phyloP scores from a whole-genome alignment of 495 filamentous ascomycete species.

The Lichina pygmaea region DNA sequence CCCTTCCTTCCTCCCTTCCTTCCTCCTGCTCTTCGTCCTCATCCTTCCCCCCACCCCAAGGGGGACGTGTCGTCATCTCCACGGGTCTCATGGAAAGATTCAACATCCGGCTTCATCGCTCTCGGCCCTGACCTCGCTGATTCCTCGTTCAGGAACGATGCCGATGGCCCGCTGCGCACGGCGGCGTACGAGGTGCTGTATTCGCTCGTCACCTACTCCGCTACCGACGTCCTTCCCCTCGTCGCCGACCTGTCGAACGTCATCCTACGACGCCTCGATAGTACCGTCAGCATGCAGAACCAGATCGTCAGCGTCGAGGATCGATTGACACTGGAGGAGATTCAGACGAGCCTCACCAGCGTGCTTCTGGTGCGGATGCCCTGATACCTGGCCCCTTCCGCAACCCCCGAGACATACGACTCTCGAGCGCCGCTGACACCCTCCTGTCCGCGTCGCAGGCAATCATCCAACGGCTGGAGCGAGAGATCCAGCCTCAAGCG shows the following conservation, averaged over 20 bases:
- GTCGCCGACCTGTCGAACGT: slow-evolving; percentile 62
- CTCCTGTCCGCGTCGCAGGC: slow-evolving; percentile 14
- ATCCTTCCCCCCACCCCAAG: not conserved
- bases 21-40: too few relatives aligned
- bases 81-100: too few relatives aligned
- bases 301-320: slow-evolving; percentile 96
- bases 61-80: not conserved
- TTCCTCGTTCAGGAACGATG: slow-evolving; percentile 24
- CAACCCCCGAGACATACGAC: not conserved
- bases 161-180: slow-evolving; percentile 83
- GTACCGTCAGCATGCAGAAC: slow-evolving; percentile 68
- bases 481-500: slow-evolving; percentile 69
- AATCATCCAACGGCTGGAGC: slow-evolving; percentile 76
- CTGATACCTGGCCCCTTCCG: not conserved
- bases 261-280: slow-evolving; percentile 66
- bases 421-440: not conserved
- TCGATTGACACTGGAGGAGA: slow-evolving; percentile 78
- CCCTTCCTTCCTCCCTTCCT: not conserved
- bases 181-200: slow-evolving; percentile 97
- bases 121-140: too few relatives aligned
- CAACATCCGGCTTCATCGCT: too few relatives aligned
- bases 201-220: slow-evolving; percentile 71
- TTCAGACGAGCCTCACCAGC: slow-evolving; percentile 83
- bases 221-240: slow-evolving; percentile 54
- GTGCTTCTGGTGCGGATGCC: slow-evolving; percentile 34